Evolutionary conservation across 495 filamentous ascomycete genomes (phyloP).

Genomic region (Sordaria brevicollis): DNA sequence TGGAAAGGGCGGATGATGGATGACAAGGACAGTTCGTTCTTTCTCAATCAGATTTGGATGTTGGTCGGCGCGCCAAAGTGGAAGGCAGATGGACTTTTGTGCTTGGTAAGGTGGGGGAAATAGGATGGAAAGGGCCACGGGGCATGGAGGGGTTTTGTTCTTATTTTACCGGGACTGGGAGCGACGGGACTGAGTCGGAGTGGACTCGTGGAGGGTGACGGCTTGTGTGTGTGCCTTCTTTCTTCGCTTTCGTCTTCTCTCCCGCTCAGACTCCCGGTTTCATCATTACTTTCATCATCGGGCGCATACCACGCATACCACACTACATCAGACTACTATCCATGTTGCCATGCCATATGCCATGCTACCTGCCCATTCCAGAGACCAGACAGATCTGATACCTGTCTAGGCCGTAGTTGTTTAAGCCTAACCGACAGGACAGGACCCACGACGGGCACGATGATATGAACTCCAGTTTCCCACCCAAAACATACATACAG

Average conservation of each 20-base stretch:
- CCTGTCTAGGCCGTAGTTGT: background rate
- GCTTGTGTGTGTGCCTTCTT: background rate
- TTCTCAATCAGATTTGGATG: background rate
- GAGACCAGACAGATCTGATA: background rate
- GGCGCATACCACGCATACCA: background rate
- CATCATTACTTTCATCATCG: conserved; percentile 25
- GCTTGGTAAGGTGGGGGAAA: background rate
- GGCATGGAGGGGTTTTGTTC: background rate
- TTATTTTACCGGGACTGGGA: background rate
- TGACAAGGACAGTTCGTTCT: background rate
- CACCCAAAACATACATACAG: too few relatives aligned
- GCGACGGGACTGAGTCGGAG: conserved; percentile 5
- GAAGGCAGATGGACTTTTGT: background rate
- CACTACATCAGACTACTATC: background rate
- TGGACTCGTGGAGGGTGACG: too few relatives aligned
- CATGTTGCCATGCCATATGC: background rate
- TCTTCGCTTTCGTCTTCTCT: conserved; percentile 4
- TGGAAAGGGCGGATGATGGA: background rate
- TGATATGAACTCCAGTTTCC: too few relatives aligned
- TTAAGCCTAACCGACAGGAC: background rate
- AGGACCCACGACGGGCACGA: background rate
- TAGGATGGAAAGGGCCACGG: background rate
- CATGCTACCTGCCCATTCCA: background rate
- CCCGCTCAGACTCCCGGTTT: conserved; percentile 17
- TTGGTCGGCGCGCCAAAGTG: background rate